Evolutionary conservation across 2,329 filamentous ascomycete genomes (phyloP).

Genomic region (Coniella lustricola): DNA sequence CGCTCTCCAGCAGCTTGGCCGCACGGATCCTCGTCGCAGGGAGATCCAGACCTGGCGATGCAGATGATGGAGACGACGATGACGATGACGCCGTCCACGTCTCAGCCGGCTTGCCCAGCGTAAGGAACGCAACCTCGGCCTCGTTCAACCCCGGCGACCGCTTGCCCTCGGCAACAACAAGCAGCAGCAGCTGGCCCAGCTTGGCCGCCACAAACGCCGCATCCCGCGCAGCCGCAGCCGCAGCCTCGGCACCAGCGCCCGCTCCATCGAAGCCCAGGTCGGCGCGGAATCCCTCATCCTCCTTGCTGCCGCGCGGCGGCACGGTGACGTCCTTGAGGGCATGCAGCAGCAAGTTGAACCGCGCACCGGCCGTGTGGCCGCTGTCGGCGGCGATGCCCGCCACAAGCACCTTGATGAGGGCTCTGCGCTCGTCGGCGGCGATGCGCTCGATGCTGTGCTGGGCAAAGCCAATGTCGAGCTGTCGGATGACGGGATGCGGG

Average conservation of each 20-base stretch:
- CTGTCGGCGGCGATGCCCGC: slow-evolving; percentile 56
- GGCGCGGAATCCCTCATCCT: slow-evolving; percentile 63
- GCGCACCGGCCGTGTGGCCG: slow-evolving; percentile 39
- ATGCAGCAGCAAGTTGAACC: slow-evolving; percentile 79
- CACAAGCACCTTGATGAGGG: slow-evolving; percentile 64
- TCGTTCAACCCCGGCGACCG: slow-evolving; percentile 50
- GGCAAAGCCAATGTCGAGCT: slow-evolving; percentile 84
- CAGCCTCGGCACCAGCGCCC: slow-evolving; percentile 53
- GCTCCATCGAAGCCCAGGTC: slow-evolving; percentile 54
- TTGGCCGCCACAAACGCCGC: slow-evolving; percentile 65
- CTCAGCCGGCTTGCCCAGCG: slow-evolving; percentile 54
- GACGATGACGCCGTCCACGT: too few relatives aligned
- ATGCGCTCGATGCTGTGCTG: slow-evolving; percentile 64
- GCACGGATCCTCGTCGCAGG: slow-evolving; percentile 63
- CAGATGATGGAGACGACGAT: too few relatives aligned
- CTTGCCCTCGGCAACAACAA: slow-evolving; percentile 24
- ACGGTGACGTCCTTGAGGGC: slow-evolving; percentile 65
- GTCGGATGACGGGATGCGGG: slow-evolving; percentile 66
- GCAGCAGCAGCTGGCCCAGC: slow-evolving; percentile 70
- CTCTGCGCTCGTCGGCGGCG: slow-evolving; percentile 54
- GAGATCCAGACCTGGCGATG: slow-evolving; percentile 62
- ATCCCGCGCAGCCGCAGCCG: slow-evolving; percentile 59
- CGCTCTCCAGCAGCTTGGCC: slow-evolving; percentile 70
- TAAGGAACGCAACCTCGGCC: slow-evolving; percentile 59
- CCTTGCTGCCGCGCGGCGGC: slow-evolving; percentile 69